Percentiles rank a stretch among this genome's conserved stretches.
These are phyloP conservation scores for Zasmidium cellare DNA, from an alignment of 2,329 filamentous ascomycete species.

Conservation along the genomic window DNA sequence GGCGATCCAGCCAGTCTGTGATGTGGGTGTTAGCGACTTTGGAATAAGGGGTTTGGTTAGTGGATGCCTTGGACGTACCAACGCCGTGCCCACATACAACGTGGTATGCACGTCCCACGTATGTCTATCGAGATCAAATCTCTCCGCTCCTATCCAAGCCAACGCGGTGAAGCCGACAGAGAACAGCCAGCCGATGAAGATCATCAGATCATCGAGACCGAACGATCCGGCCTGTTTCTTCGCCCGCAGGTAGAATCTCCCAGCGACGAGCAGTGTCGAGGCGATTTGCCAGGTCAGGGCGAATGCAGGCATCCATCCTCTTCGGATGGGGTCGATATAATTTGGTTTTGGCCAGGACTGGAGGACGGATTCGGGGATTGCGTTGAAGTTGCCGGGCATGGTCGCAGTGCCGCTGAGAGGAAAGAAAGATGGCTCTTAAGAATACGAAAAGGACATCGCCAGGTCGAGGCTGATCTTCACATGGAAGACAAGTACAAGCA, in stretches of 20 bases:
- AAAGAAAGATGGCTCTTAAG: neutral
- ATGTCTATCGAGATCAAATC: conserved; percentile 24
- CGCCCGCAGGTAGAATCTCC: conserved; percentile 22
- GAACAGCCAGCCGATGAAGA: conserved; percentile 26
- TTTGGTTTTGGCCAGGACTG: conserved; percentile 12
- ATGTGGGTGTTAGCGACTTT: neutral
- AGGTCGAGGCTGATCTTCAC: neutral
- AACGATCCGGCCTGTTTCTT: conserved; percentile 23
- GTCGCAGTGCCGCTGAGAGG: neutral
- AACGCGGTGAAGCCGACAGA: conserved; percentile 22
- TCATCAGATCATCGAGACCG: conserved; percentile 25
- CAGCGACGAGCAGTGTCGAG: conserved; percentile 21
- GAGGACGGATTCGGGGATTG: conserved; percentile 10
- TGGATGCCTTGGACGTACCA: conserved; percentile 17
- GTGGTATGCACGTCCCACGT: conserved; percentile 24
- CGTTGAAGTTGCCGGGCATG: conserved; percentile 17
- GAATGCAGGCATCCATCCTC: conserved; percentile 28
- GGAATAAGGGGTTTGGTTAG: neutral
- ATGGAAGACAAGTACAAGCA: neutral
- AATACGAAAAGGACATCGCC: conserved; percentile 1
- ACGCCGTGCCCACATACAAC: conserved; percentile 17
- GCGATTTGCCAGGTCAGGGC: conserved; percentile 21
- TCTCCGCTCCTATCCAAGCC: conserved; percentile 16
- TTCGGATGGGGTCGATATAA: conserved; percentile 16
- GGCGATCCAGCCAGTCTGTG: conserved; percentile 22